Evolutionary conservation across 2,329 filamentous ascomycete species (phyloP).

Genomic region (Aureobasidium sp.): DNA sequence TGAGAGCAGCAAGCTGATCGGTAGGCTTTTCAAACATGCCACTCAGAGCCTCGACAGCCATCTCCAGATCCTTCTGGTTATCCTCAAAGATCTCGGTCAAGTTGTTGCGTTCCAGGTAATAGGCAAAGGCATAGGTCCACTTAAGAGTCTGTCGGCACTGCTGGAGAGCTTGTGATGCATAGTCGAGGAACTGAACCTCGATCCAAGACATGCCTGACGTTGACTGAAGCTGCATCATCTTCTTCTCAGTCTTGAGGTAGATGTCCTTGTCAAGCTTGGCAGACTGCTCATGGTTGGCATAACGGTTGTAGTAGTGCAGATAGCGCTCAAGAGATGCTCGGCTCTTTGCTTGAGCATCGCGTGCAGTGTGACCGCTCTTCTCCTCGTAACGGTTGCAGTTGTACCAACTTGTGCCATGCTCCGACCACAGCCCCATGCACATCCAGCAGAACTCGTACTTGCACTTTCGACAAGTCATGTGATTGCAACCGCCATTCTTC

Average conservation of each 20-base stretch:
- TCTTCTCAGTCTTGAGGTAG: slow-evolving; percentile 93
- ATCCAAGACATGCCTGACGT: slow-evolving; percentile 98
- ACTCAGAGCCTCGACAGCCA: slow-evolving; percentile 93
- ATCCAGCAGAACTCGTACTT: slow-evolving; percentile 99
- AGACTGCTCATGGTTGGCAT: slow-evolving; percentile 97
- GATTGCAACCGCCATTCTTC: slow-evolving; percentile 96
- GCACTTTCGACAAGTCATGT: slow-evolving; percentile 96
- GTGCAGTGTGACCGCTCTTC: slow-evolving; percentile 82
- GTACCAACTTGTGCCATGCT: slow-evolving; percentile 98
- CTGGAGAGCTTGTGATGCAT: slow-evolving; percentile 86
- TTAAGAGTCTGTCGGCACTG: slow-evolving; percentile 97
- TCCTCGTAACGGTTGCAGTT: slow-evolving; percentile 98
- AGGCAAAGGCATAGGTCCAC: slow-evolving; percentile 98
- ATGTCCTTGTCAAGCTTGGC: slow-evolving; percentile 95
- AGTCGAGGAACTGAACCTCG: slow-evolving; percentile 92
- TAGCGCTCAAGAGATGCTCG: slow-evolving; percentile 91
- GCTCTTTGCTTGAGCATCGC: slow-evolving; percentile 85
- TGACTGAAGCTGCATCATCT: slow-evolving; percentile 94
- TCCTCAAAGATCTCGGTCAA: slow-evolving; percentile 96
- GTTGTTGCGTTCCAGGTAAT: slow-evolving; percentile 93
- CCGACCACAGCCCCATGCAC: slow-evolving; percentile 98
- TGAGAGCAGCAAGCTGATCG: slow-evolving; percentile 72
- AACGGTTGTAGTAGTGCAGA: slow-evolving; percentile 97
- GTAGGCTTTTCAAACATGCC: slow-evolving; percentile 99
- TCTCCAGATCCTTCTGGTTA: slow-evolving; percentile 95